These are phyloP conservation scores for Trichoderma orchidacearum DNA, from an alignment of 495 filamentous ascomycete species.

Conservation along the genomic window DNA sequence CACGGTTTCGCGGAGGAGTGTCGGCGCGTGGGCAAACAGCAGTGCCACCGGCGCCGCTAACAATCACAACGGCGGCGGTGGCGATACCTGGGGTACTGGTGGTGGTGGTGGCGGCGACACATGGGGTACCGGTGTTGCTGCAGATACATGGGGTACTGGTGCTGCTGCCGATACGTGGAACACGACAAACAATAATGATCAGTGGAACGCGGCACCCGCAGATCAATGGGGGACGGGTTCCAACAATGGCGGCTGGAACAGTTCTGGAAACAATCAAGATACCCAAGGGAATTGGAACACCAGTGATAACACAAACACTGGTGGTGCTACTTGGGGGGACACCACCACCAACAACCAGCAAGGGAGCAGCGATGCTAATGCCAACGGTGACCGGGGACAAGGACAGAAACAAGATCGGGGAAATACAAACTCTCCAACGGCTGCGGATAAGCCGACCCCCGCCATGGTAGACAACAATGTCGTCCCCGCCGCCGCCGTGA, in stretches of 20 bases:
- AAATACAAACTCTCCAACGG: background rate
- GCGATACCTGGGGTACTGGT: background rate
- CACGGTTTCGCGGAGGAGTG: background rate
- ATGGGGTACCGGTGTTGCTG: background rate
- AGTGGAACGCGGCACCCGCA: background rate
- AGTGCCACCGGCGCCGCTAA: too few relatives aligned
- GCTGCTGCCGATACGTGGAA: background rate
- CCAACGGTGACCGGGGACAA: conserved; percentile 1
- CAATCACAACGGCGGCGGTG: background rate
- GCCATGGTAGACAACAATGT: background rate
- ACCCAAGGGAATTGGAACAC: background rate
- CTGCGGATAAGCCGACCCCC: background rate
- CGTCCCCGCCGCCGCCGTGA: background rate
- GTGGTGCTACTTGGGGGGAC: background rate
- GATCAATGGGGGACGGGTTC: background rate
- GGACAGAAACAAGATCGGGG: conserved; percentile 1
- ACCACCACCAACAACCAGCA: background rate
- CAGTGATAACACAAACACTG: background rate
- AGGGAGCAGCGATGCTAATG: background rate
- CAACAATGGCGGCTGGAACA: background rate
- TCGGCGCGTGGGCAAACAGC: background rate
- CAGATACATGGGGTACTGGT: background rate
- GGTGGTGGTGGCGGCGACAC: background rate
- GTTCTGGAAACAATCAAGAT: background rate
- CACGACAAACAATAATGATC: background rate